Evolutionary conservation across 768 basidiomycete species (phyloP).

Genomic region (Saitozyma podzolica): DNA sequence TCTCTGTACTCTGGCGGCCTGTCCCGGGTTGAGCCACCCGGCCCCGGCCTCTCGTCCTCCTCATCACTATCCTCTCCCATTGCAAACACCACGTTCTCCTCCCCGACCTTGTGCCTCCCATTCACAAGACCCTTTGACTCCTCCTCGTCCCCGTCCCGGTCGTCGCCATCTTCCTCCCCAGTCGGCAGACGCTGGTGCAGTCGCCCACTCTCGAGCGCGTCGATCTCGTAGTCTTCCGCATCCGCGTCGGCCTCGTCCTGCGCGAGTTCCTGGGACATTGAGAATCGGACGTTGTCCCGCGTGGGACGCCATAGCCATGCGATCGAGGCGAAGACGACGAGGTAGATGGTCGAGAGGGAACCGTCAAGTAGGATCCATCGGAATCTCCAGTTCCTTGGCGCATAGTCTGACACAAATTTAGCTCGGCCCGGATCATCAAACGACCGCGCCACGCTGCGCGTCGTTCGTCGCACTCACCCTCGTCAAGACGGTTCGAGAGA

Average conservation of each 20-base stretch:
- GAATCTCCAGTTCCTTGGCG: conserved; percentile 80
- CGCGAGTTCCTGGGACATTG: conserved; percentile 95
- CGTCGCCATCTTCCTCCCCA: conserved; percentile 37
- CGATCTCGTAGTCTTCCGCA: conserved; percentile 44
- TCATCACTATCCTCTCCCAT: conserved; percentile 51
- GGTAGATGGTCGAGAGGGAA: conserved; percentile 85
- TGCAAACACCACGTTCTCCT: conserved; percentile 44
- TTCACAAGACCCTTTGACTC: conserved; percentile 9
- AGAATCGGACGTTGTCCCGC: conserved; percentile 58
- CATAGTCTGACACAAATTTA: conserved; percentile 65
- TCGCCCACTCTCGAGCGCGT: conserved; percentile 27
- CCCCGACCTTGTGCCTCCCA: conserved; percentile 17
- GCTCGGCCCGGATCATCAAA: not conserved
- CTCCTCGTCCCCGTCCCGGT: conserved; percentile 21
- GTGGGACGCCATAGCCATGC: conserved; percentile 83
- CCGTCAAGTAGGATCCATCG: conserved; percentile 98
- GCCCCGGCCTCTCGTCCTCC: conserved; percentile 27
- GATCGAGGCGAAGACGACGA: conserved; percentile 74
- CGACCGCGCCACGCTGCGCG: not conserved
- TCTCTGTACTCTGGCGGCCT: conserved; percentile 6
- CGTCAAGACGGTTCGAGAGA: conserved; percentile 85
- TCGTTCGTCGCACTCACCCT: conserved; percentile 60
- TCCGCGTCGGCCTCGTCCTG: conserved; percentile 57
- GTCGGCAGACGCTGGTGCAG: conserved; percentile 81
- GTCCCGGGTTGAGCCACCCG: conserved; percentile 20